Conservation (phyloP, 2,329 filamentous ascomycete genomes). For the Alternaria viburni region DNA sequence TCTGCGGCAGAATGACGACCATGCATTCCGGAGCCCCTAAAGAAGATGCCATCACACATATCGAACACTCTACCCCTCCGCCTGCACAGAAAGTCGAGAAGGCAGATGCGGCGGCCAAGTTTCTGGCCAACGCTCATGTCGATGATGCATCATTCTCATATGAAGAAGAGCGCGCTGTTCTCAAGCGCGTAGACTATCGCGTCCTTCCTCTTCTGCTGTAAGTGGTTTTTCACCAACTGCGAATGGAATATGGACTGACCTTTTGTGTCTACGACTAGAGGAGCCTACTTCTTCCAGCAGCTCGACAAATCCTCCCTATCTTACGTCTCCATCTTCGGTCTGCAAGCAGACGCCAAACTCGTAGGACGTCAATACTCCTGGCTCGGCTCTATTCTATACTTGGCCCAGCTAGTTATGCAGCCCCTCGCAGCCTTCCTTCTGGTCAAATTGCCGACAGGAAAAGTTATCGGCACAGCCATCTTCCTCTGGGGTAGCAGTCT, state of each 20-base stretch:
- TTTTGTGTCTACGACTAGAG: conserved; percentile 9
- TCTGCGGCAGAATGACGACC: conserved; percentile 8
- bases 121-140: conserved; percentile 51
- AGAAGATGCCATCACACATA: conserved; percentile 24
- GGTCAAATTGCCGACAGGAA: conserved; percentile 65
- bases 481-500: conserved; percentile 62
- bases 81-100: neutral
- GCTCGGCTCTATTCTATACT: conserved; percentile 66
- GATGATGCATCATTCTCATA: conserved; percentile 52
- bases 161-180: conserved; percentile 59
- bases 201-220: conserved; percentile 60
- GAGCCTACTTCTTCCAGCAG: conserved; percentile 66
- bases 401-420: conserved; percentile 62
- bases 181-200: conserved; percentile 57
- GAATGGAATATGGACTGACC: neutral
- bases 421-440: conserved; percentile 59
- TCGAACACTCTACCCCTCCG: conserved; percentile 14
- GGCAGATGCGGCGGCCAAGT: conserved; percentile 55
- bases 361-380: conserved; percentile 61
- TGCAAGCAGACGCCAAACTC: conserved; percentile 56
- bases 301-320: conserved; percentile 56
- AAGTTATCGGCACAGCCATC: conserved; percentile 60
- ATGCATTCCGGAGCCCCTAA: neutral
- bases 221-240: neutral
- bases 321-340: conserved; percentile 59